Conservation (phyloP, 2,329 filamentous ascomycete genomes). For the Fusarium guadeloupense region DNA sequence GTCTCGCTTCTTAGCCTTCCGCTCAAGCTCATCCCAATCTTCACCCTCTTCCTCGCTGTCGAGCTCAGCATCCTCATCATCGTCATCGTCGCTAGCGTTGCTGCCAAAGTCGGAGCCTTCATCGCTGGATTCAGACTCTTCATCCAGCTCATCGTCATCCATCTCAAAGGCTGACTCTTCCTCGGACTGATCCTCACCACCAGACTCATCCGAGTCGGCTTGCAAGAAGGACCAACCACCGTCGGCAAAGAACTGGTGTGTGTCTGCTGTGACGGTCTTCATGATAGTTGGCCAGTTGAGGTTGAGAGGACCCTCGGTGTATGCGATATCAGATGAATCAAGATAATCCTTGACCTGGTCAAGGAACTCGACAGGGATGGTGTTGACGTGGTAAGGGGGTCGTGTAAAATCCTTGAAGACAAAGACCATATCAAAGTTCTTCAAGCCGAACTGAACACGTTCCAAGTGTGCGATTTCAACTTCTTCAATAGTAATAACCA, state of each 20-base stretch:
- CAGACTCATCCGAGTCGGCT: constrained; percentile 87
- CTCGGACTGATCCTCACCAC: constrained; percentile 78
- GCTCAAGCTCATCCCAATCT: constrained; percentile 94
- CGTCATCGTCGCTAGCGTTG: constrained; percentile 84
- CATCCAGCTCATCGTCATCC: constrained; percentile 84
- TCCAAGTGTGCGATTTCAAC: constrained; percentile 97
- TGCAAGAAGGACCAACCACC: constrained; percentile 95
- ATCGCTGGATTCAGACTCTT: constrained; percentile 77
- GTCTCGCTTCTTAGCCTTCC: constrained; percentile 88
- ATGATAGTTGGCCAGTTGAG: constrained; percentile 99
- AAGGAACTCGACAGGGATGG: constrained; percentile 93
- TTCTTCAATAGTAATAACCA: constrained; percentile 93
- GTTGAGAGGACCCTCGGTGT: constrained; percentile 93
- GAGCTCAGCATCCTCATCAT: constrained; percentile 75
- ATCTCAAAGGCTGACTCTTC: constrained; percentile 95
- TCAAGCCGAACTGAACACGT: constrained; percentile 93
- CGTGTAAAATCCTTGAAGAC: constrained; percentile 97
- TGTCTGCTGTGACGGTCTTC: constrained; percentile 96
- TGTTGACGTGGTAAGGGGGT: constrained; percentile 94
- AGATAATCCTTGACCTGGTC: constrained; percentile 98
- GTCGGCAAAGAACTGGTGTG: constrained; percentile 93
- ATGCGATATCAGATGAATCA: constrained; percentile 94
- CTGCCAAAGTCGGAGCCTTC: constrained; percentile 95
- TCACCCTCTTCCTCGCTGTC: constrained; percentile 79
- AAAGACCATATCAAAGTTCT: constrained; percentile 99